phyloP scores from a whole-genome alignment of 805 yeast species.

The Candida methanosorbosa region DNA sequence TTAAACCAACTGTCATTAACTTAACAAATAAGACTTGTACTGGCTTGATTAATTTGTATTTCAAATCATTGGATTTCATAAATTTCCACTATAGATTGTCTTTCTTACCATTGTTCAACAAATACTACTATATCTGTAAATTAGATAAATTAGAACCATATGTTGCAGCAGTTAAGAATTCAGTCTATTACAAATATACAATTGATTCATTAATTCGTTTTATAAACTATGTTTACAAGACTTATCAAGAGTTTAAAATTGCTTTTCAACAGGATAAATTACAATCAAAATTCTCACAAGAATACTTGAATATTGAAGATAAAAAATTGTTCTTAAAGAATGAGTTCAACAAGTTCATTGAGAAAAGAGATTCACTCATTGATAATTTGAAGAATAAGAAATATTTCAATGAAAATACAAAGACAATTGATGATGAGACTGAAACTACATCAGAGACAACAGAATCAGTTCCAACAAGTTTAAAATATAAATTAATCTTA shows the following conservation, averaged over 20 bases:
- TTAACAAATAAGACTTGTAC: too few relatives aligned
- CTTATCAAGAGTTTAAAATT: slow-evolving; percentile 5
- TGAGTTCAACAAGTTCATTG: slow-evolving; percentile 21
- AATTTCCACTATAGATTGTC: not conserved
- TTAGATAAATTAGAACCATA: slow-evolving; percentile 13
- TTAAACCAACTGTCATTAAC: too few relatives aligned
- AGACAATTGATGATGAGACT: too few relatives aligned
- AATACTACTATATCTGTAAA: slow-evolving; percentile 5
- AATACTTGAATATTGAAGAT: slow-evolving; percentile 18
- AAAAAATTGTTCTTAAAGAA: slow-evolving; percentile 23
- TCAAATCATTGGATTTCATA: not conserved
- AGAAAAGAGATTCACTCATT: too few relatives aligned
- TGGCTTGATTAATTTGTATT: not conserved
- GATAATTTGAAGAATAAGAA: too few relatives aligned
- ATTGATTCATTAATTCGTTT: too few relatives aligned
- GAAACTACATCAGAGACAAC: slow-evolving; percentile 1
- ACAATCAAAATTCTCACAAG: slow-evolving; percentile 16
- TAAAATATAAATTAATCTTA: slow-evolving; percentile 23
- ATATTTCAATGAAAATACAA: too few relatives aligned
- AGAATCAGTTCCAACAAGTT: slow-evolving; percentile 11
- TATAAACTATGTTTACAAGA: slow-evolving; percentile 3
- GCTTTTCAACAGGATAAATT: slow-evolving; percentile 13
- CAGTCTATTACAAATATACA: slow-evolving; percentile 7
- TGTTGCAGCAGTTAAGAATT: slow-evolving; percentile 5
- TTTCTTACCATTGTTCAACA: not conserved